Evolutionary conservation across 345 rosid species (phyloP).

Genomic region (Citrus maxima): DNA sequence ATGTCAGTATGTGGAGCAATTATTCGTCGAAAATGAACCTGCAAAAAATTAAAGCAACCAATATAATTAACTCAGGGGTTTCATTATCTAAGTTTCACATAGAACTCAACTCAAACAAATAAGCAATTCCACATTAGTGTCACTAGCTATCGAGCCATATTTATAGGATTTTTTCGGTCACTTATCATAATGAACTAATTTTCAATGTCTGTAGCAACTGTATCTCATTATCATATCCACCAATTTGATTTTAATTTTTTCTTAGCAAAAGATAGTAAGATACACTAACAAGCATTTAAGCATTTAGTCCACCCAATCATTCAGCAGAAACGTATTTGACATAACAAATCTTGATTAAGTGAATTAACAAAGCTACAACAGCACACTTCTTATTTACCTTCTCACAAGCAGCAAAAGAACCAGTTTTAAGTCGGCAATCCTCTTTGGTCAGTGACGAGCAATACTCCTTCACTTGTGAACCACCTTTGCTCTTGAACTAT

Average conservation of each 20-base stretch:
- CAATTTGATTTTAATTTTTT: neutral
- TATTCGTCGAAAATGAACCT: conserved; percentile 95
- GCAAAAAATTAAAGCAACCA: conserved; percentile 16
- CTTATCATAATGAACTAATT: neutral
- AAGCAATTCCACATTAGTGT: neutral
- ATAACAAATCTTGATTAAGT: neutral
- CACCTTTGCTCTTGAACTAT: conserved; percentile 97
- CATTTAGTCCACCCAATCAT: neutral
- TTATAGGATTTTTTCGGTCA: neutral
- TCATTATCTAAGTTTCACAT: neutral
- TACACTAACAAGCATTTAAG: neutral
- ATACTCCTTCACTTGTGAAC: conserved; percentile 92
- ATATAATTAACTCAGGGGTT: neutral
- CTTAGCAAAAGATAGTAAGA: neutral
- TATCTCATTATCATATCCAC: neutral
- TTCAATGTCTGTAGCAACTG: neutral
- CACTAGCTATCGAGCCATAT: neutral
- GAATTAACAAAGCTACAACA: neutral
- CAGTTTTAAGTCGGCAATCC: conserved; percentile 86
- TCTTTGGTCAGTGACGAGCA: conserved; percentile 91
- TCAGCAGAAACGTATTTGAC: neutral
- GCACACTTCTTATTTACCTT: conserved; percentile 50
- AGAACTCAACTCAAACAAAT: conserved; percentile 4
- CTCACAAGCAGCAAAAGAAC: conserved; percentile 81
- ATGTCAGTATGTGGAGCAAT: conserved; percentile 94